Evolutionary conservation across 2,329 filamentous ascomycete species (phyloP), one percentile per base, ranked within the genome.

Genomic region (Xylaria sp.): DNA sequence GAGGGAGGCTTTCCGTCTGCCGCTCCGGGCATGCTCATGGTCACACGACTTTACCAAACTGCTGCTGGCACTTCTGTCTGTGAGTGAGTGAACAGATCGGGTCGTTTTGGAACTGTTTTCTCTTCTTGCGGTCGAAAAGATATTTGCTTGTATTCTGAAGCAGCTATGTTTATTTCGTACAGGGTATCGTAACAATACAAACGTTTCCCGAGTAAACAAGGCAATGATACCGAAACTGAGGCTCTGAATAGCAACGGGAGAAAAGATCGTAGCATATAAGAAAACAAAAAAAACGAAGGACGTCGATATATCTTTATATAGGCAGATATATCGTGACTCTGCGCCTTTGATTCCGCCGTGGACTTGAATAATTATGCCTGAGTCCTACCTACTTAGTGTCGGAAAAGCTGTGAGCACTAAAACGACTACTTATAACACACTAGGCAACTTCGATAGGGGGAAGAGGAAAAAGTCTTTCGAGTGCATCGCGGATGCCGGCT

Each of bases 141-240:
- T 49, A 57, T 9, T 39, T n/a, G 44, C 39, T 53, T 58, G 44
- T 59, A 57, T 50, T 61, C 19, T 54, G 51, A 50, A 19, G 11
- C 59, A 59, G 5, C 1, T 30, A 59, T 54, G 18, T 54, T 35
- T 44, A 30, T 30, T 30, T 30, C 23, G 23, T 30, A 49, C 49
- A 16, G 57, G 37, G 49, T 58, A 30, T 19, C 23, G 23, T 30
- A 30, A 30, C 23, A 18, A 34, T 59, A 59, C 56, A 59, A 52
- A 6, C 2, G 23, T 52, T 34, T 34, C 37, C 39, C 37, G 11
- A 49, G n/a, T 42, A 6, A 13, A 39, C 37, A 47, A 52, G 16
- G n/a, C 11, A 46, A 59, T 30, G 23, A 30, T 46, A 35, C 19
- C 47, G 7, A 30, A 39, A 23, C 8, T 42, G 18, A 46, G 51